Conservation (phyloP, 352 stramenopile genomes). For the Phytophthora hibernalis region DNA sequence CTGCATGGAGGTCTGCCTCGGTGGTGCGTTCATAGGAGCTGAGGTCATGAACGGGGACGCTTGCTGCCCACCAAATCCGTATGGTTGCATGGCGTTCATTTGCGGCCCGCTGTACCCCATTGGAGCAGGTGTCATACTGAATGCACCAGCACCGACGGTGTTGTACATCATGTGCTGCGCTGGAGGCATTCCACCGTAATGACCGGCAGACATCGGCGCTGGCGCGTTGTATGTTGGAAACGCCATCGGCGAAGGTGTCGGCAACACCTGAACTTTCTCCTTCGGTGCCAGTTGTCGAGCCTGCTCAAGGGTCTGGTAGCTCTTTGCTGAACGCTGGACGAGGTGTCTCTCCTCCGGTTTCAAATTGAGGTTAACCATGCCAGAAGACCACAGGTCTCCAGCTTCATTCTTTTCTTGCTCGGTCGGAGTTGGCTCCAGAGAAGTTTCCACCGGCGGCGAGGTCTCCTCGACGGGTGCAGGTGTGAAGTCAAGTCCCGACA, state of each 20-base stretch:
- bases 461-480: conserved; percentile 50
- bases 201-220: conserved; percentile 13
- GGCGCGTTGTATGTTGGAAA: conserved; percentile 37
- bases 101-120: conserved; percentile 31
- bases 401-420: conserved; percentile 34
- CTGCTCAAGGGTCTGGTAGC: conserved; percentile 78
- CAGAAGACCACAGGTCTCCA: conserved; percentile 74
- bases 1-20: conserved; percentile 33
- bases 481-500: conserved; percentile 80
- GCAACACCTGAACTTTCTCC: conserved; percentile 72
- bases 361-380: conserved; percentile 81
- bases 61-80: conserved; percentile 35
- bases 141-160: conserved; percentile 32
- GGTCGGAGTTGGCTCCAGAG: conserved; percentile 24
- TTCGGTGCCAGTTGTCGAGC: conserved; percentile 64
- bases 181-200: conserved; percentile 39
- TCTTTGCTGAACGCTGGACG: conserved; percentile 51
- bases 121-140: conserved; percentile 30
- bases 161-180: conserved; percentile 50
- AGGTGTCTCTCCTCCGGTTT: conserved; percentile 63
- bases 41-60: conserved; percentile 56
- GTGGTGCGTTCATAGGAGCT: conserved; percentile 27
- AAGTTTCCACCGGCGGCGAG: conserved; percentile 21
- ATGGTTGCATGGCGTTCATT: conserved; percentile 21
- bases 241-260: conserved; percentile 37